Evolutionary conservation across 192 early-diverging fungal genomes (phyloP).

Genomic region (Backusella mclennaniae): DNA sequence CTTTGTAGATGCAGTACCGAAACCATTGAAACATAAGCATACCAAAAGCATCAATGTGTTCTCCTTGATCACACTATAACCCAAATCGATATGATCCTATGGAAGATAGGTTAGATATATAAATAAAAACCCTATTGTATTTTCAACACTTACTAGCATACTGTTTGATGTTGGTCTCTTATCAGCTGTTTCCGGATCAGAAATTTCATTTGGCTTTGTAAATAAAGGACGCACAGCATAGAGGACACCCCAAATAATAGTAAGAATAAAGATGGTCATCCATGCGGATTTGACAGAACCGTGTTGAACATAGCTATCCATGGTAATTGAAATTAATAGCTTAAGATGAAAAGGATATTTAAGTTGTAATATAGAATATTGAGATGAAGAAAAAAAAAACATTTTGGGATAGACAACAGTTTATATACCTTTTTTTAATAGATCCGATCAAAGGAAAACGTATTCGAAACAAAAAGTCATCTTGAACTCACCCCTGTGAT

Average conservation of each 20-base stretch:
- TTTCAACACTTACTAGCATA: background rate
- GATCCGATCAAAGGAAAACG: background rate
- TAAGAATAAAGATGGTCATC: background rate
- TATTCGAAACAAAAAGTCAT: background rate
- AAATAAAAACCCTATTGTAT: too few relatives aligned
- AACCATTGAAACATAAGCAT: background rate
- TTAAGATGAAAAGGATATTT: too few relatives aligned
- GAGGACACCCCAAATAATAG: background rate
- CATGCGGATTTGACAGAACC: background rate
- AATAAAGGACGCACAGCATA: background rate
- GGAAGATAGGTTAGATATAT: background rate
- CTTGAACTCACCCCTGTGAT: background rate
- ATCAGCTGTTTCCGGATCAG: background rate
- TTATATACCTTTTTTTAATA: background rate
- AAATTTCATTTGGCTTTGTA: background rate
- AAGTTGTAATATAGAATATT: too few relatives aligned
- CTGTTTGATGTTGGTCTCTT: background rate
- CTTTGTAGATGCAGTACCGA: background rate
- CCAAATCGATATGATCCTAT: background rate
- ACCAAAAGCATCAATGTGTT: background rate
- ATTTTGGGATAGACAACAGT: too few relatives aligned
- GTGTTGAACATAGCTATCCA: background rate
- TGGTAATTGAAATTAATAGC: background rate
- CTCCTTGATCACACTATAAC: background rate
- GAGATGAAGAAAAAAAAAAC: too few relatives aligned